Evolutionary conservation across 345 rosid species (phyloP).

Genomic region (Hevea brasiliensis): DNA sequence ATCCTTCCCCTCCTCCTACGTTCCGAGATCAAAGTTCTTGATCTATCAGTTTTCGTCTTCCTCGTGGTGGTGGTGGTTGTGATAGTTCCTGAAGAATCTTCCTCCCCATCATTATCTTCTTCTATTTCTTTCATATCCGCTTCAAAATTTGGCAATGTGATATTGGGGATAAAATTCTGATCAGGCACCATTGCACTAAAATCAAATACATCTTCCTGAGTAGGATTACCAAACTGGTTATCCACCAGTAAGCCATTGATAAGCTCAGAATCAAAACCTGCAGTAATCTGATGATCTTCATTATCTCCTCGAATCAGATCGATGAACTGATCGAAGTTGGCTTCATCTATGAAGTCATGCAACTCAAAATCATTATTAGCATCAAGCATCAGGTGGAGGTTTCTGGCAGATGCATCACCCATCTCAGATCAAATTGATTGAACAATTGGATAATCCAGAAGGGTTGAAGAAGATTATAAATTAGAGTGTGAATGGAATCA

Average conservation of each 20-base stretch:
- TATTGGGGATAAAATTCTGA: constrained; percentile 30
- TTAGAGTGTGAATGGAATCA: constrained; percentile 12
- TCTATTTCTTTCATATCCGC: constrained; percentile 31
- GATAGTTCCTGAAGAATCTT: constrained; percentile 59
- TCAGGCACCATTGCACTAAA: constrained; percentile 25
- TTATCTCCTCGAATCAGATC: constrained; percentile 54
- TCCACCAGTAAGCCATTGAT: constrained; percentile 34
- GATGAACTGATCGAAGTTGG: constrained; percentile 59
- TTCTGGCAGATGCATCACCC: neutral
- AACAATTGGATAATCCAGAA: neutral
- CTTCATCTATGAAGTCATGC: constrained; percentile 50
- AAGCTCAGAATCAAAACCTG: constrained; percentile 36
- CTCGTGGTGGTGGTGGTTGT: constrained; percentile 30
- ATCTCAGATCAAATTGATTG: neutral
- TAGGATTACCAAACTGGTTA: constrained; percentile 28
- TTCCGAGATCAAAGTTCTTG: constrained; percentile 73
- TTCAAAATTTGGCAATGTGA: constrained; percentile 41
- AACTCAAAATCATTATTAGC: constrained; percentile 37
- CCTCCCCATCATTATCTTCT: constrained; percentile 45
- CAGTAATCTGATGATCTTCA: constrained; percentile 23
- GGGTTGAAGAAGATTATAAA: neutral
- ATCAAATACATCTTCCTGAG: constrained; percentile 28
- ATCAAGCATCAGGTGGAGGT: neutral
- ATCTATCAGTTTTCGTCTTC: constrained; percentile 56
- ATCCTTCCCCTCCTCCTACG: constrained; percentile 66